Base-by-base conservation (phyloP, 805 yeast species). In the Komagataella pastoris region DNA sequence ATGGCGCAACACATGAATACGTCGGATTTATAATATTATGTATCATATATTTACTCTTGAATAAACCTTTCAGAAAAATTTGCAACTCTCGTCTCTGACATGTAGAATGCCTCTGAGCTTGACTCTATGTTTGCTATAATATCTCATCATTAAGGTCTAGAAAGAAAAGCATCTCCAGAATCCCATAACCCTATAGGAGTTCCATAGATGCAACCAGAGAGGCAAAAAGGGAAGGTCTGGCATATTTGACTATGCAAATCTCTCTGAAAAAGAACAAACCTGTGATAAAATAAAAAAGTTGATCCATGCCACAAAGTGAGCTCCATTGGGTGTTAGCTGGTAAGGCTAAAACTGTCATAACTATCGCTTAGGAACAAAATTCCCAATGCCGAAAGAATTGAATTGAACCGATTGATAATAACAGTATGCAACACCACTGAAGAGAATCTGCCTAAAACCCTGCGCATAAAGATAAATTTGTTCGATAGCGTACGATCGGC, bases 41-140 rank as follows among this genome's bases (percentile, higher is more conserved):
- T 50, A 53, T 50, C 56, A 49, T 46, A 56, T 51, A 59, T 59
- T 59, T 58, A 58, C 55, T 23, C 52, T 56, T 61, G 54, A 30
- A 30, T 30, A 14, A 30, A 30, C 40, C 40, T 30, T 30, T 30
- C 40, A 30, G 40, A 30, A 30, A 30, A 30, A 10, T 30, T 30
- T 30, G 40, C 86, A 81, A 79, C 66, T 81, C 86, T 83, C 89
- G 80, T 83, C 90, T 77, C 67, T 54, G 71, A 62, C 58, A 60
- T 55, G 57, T 52, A 66, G 66, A 30, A 30, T 30, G 40, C 73
- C 83, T 83, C 87, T 75, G 90, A 83, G 89, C 90, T 83, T 83
- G 90, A 83, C 90, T 83, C 90, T 82, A 82, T 81, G 86, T 81
- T 51, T 79, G 82, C 85, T 77, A 79, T 73, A 66, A 70, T 72